Base-by-base conservation (phyloP, 352 stramenopile species). In the Sclerospora graminicola region DNA sequence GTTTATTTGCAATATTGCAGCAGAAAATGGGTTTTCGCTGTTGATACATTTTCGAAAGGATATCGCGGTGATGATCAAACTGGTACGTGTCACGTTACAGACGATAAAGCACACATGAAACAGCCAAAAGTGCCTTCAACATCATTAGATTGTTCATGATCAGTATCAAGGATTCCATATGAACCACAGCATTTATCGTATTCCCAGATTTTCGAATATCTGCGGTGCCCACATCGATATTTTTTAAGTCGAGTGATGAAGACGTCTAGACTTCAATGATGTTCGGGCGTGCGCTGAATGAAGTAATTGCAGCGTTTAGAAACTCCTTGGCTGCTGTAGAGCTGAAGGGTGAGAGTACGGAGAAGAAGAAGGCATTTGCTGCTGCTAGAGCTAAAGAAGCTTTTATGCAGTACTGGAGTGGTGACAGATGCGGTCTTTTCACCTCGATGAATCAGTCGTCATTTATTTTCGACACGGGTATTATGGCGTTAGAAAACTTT, bases 161-260 rank as follows among this genome's bases (percentile, higher is more conserved):
- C 42, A 46, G 35, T 24, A 36, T 10, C 40, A 35, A 60, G 10
- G 1, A 24, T 43, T 11, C 20, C 62, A 26, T 85, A 73, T 40
- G 40, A 82, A 13, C 72, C 76, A 8, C 23, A 54, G 0, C 77
- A 92, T 38, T 50, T 92, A 38, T 92, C 80, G 24, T 92, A 84
- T 38, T 80, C 80, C 8, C 80, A 92, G 34, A 82, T 92, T 29
- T 64, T 66, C 16, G 75, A 89, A 57, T 92, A 89, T 36, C 51
- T 74, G 13, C 73, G 80, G 11, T 92, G 80, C 53, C 80, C 80
- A 8, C 73, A 89, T 21, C 66, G 74, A 8, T 92, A 92, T 47
- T 89, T 82, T 41, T 48, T 92, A 23, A 45, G 62, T n/a, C 77
- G 80, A 6, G 65, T 73, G 11, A 71, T 83, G 57, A 82, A 71